Evolutionary conservation across 768 basidiomycete genomes (phyloP), one percentile per base, ranked within the genome.

Genomic region (Leccinum subtestaceum): DNA sequence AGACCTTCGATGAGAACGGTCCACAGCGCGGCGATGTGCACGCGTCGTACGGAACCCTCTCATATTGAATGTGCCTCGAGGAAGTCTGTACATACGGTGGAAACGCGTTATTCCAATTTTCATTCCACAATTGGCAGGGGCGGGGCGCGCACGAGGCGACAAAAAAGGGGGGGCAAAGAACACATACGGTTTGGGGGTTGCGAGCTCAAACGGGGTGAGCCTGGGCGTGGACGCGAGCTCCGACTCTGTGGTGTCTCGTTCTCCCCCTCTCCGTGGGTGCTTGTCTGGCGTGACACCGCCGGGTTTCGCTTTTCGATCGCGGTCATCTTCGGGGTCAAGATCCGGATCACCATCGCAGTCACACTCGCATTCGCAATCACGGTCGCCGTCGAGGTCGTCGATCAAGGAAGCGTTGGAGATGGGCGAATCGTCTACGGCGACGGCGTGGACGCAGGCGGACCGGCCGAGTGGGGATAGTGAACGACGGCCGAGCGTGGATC

Each of bases 11-110:
- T 87, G 47, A 98, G 83, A 17, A 83, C 82, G 13, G 82, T 73
- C 94, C 96, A 98, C 13, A 98, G 82, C 0, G 84, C 81, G 9
- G 87, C 75, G 60, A 97, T 77, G 50, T 89, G 88, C 3, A 97
- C 79, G 13, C 72, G 71, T n/a, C 77, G 76, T 5, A 71, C 76
- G 2, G 72, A 50, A 3, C 70, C 77, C 10, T 81, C 74, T 19
- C 74, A 29, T 50, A 70, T 77, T 4, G 86, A 84, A 66, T 87
- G 76, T 1, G 73, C 65, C 65, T 84, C 81, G 34, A 93, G 82
- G 71, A 85, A 93, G 62, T 92, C 91, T 91, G 45, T 46, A 40
- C 38, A 17, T 40, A 54, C 59, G 40, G 40, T 13, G 45, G 21
- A 27, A 45, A 51, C 38, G 34, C 56, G 23, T 45, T 13, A 52